Evolutionary conservation across 2,329 filamentous ascomycete species (phyloP).

Genomic region (Cercospora berteroae): DNA sequence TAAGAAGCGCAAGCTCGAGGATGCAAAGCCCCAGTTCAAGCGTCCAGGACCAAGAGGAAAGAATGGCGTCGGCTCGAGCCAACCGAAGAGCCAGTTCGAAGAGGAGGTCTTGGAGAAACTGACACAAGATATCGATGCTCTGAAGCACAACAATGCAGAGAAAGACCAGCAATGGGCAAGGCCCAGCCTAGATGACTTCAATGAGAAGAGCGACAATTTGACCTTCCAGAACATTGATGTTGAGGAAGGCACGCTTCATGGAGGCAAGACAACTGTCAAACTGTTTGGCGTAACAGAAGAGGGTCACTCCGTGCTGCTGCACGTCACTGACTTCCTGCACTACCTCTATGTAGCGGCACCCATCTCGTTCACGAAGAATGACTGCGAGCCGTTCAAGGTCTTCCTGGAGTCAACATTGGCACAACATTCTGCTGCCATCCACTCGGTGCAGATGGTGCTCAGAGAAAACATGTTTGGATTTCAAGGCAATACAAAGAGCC

Average conservation of each 20-base stretch:
- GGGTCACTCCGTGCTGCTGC: conserved; percentile 89
- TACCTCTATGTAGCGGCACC: conserved; percentile 94
- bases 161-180: conserved; percentile 90
- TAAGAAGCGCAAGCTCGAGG: conserved; percentile 84
- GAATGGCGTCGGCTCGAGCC: conserved; percentile 66
- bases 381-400: conserved; percentile 73
- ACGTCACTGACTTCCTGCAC: conserved; percentile 93
- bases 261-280: conserved; percentile 76
- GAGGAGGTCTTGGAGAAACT: conserved; percentile 92
- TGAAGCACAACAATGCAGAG: conserved; percentile 84
- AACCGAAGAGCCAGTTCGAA: conserved; percentile 88
- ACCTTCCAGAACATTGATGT: conserved; percentile 94
- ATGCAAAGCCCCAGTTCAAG: conserved; percentile 57
- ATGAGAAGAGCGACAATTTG: conserved; percentile 66
- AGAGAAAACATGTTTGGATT: conserved; percentile 92
- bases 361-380: conserved; percentile 71
- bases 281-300: conserved; percentile 86
- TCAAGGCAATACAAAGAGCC: conserved; percentile 86
- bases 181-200: conserved; percentile 60
- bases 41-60: conserved; percentile 49
- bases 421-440: conserved; percentile 70
- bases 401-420: conserved; percentile 78
- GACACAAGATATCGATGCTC: conserved; percentile 83
- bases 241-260: conserved; percentile 80
- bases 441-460: conserved; percentile 77